Evolutionary conservation across 163 green algal genomes (phyloP).

Genomic region (Chlorella variabilis): DNA sequence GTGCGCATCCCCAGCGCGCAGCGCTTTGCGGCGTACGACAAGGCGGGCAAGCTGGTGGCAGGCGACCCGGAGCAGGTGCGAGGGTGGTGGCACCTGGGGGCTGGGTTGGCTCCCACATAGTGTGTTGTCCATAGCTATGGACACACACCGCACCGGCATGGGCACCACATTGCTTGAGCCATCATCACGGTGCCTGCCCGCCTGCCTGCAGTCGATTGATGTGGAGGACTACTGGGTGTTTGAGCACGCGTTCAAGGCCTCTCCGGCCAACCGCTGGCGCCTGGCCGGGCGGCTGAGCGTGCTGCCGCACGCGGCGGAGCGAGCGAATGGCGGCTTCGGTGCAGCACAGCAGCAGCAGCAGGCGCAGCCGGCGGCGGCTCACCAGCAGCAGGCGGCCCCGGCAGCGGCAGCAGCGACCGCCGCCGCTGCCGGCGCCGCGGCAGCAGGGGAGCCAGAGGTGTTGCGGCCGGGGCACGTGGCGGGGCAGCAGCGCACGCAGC

Average conservation of each 20-base stretch:
- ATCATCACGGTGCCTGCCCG: no score
- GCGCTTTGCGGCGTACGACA: slow-evolving; percentile 55
- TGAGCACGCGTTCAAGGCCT: slow-evolving; percentile 51
- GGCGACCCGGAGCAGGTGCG: slow-evolving; percentile 33
- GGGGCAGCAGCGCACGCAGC: neutral
- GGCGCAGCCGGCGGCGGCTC: neutral
- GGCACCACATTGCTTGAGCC: neutral
- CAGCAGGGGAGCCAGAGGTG: neutral
- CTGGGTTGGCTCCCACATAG: no score
- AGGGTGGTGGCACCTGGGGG: no score
- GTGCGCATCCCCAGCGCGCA: slow-evolving; percentile 48
- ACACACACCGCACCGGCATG: no score
- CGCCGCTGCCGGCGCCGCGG: neutral
- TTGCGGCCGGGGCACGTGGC: no score
- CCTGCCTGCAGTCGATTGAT: neutral
- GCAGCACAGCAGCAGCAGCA: slow-evolving; percentile 1
- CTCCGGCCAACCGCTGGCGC: slow-evolving; percentile 48
- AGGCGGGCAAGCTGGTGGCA: slow-evolving; percentile 40
- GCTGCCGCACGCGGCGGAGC: neutral
- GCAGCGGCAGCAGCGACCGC: slow-evolving; percentile 4
- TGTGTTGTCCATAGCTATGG: no score
- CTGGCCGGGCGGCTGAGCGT: slow-evolving; percentile 44
- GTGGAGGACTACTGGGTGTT: slow-evolving; percentile 65
- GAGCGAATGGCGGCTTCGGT: neutral
- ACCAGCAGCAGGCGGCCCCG: neutral